phyloP scores from a whole-genome alignment of 2,329 filamentous ascomycete species.

The Fusarium sp. region DNA sequence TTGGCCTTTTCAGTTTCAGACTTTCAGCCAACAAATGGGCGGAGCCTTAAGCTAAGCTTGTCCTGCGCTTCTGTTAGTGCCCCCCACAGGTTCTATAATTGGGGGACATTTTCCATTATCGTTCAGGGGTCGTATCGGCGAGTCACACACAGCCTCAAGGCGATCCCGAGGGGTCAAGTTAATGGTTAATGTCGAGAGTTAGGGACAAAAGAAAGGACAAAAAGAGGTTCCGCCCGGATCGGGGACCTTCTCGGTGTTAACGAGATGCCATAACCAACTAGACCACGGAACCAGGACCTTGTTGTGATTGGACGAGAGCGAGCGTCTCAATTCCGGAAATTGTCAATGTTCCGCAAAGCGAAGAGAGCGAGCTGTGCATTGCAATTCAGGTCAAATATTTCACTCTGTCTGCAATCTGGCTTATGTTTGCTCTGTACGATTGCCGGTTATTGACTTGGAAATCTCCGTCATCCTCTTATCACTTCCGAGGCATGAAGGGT shows the following conservation, averaged over 20 bases:
- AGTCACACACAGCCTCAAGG: slow-evolving; percentile 17
- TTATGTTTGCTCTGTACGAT: neutral
- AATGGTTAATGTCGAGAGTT: neutral
- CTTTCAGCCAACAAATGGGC: slow-evolving; percentile 19
- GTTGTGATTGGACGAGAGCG: neutral
- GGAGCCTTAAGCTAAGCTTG: slow-evolving; percentile 27
- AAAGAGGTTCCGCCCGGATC: slow-evolving; percentile 20
- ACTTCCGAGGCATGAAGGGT: slow-evolving; percentile 10
- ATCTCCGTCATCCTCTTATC: neutral
- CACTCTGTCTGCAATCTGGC: neutral
- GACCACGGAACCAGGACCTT: slow-evolving; percentile 14
- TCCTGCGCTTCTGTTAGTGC: slow-evolving; percentile 16
- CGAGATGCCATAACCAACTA: slow-evolving; percentile 33
- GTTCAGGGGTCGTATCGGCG: slow-evolving; percentile 24
- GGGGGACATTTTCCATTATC: slow-evolving; percentile 25
- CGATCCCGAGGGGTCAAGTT: slow-evolving; percentile 3
- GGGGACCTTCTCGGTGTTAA: slow-evolving; percentile 30
- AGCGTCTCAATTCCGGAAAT: neutral
- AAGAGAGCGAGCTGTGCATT: no score
- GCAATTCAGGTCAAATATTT: neutral
- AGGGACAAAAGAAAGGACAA: neutral
- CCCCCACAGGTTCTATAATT: slow-evolving; percentile 25
- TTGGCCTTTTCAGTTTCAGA: slow-evolving; percentile 21
- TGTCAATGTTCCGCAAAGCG: no score
- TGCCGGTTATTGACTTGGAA: neutral